Evolutionary conservation across 1,139 yeast species (phyloP), one percentile per base, ranked within the genome.

Genomic region (Candida gigantensis): DNA sequence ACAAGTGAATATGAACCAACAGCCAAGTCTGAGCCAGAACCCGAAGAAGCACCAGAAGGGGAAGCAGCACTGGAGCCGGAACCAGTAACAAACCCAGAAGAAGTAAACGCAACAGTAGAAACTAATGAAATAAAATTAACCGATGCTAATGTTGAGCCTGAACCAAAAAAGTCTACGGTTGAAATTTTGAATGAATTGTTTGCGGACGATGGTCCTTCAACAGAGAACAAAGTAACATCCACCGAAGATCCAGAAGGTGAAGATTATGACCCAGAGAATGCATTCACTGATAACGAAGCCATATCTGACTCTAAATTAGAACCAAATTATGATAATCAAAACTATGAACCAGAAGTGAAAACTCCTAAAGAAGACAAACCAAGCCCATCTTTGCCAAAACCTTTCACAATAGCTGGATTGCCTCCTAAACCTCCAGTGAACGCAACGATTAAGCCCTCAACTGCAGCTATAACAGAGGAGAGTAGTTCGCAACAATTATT

Each of bases 351-450:
- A 10, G 10, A 19, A 10, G 9, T 13, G 18, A 14, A 18, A 17
- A 10, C 8, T 6, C n/a, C 5, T 13, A n/a, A 9, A 18, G 20
- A 29, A n/a, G 15, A 12, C 15, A 17, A 29, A 21, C 17, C 41
- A n/a, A 18, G 23, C 6, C 3, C n/a, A 9, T 20, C 36, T 26
- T 24, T 32, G 14, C 39, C 41, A n/a, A 28, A 24, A 20, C 15
- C 36, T 14, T 28, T 21, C 4, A 11, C 27, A 23, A n/a, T 16
- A 33, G 26, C 36, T 6, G 58, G 58, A 3, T 50, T 59, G 24
- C 66, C 70, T 13, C 62, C 67, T 3, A 62, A 61, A 42, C 68
- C 71, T 3, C 53, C 57, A 10, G 55, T 54, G 29, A 38, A 29
- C 26, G 57, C 55, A 3, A 41, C 49, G 6, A 30, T 32, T 6